Base-by-base conservation (phyloP, 768 basidiomycete genomes). In the Russula earlei region DNA sequence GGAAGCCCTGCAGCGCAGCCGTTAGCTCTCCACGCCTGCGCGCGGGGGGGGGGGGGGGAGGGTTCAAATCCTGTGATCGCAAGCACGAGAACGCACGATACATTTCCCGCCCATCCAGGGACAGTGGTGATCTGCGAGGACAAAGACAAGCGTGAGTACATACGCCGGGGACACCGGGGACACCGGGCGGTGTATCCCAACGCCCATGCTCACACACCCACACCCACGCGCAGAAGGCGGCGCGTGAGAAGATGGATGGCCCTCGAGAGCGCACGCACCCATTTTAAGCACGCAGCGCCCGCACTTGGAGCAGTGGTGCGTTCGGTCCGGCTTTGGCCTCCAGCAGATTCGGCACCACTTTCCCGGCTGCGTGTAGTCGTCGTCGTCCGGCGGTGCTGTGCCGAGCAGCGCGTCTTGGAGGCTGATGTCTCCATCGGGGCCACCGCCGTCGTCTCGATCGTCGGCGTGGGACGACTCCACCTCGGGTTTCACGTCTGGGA, bases 211-310 rank as follows among this genome's bases (percentile, higher is more conserved):
- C n/a, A n/a, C n/a, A n/a, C n/a, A n/a, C n/a, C n/a, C n/a, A n/a
- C n/a, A n/a, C n/a, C n/a, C n/a, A n/a, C n/a, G n/a, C n/a, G n/a
- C n/a, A n/a, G n/a, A n/a, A n/a, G n/a, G n/a, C n/a, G n/a, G n/a
- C n/a, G n/a, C n/a, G n/a, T n/a, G n/a, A n/a, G n/a, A n/a, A n/a
- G n/a, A n/a, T n/a, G n/a, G n/a, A n/a, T n/a, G n/a, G n/a, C n/a
- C n/a, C n/a, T n/a, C n/a, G 11, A 42, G 22, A 24, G 17, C 4
- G 17, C 17, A 69, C 83, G 54, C 49, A 88, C 88, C 89, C 85
- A 90, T 84, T 71, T 90, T 91, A 37, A 91, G 70, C 11, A 91
- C 84, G 65, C 90, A 91, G 36, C 87, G 77, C 36, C 81, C 80
- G 66, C 89, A 92, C 31, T 77, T 66, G 14, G 75, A 77, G 64